Evolutionary conservation across 345 rosid genomes (phyloP).

Genomic region (Tarenaya hassleriana): DNA sequence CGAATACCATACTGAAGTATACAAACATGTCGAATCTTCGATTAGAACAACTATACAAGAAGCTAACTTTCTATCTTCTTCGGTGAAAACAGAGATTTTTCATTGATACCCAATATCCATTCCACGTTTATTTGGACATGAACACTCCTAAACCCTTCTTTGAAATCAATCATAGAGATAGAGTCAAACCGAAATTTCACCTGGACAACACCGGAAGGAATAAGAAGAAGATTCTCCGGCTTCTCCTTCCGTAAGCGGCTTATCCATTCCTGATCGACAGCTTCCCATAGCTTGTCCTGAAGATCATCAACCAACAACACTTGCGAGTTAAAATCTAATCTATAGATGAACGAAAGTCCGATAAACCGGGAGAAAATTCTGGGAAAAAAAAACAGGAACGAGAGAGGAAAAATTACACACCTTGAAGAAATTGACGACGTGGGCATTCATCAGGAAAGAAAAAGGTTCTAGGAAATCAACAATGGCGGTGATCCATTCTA

Average conservation of each 20-base stretch:
- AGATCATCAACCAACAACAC: neutral
- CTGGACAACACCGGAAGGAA: slow-evolving; percentile 69
- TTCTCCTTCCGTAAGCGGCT: slow-evolving; percentile 60
- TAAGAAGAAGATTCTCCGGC: slow-evolving; percentile 50
- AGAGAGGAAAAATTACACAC: slow-evolving; percentile 17
- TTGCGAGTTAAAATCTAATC: too few species aligned
- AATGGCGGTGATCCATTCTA: slow-evolving; percentile 68
- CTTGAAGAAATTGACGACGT: slow-evolving; percentile 77
- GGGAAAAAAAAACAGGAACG: too few species aligned
- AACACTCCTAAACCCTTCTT: neutral
- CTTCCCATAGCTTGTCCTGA: too few species aligned
- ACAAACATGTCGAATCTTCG: too few species aligned
- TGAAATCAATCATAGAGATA: too few species aligned
- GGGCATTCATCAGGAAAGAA: slow-evolving; percentile 49
- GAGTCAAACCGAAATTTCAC: slow-evolving; percentile 29
- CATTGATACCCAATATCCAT: too few species aligned
- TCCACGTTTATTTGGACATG: neutral
- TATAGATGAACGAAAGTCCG: too few species aligned
- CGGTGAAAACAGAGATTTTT: too few species aligned
- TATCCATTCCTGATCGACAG: too few species aligned
- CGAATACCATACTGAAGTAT: neutral
- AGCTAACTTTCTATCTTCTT: too few species aligned
- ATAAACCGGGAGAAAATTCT: too few species aligned
- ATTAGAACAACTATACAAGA: too few species aligned
- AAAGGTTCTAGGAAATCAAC: slow-evolving; percentile 51